Evolutionary conservation across 257 asterid species (phyloP), one percentile per base, ranked within the genome.

Genomic region (Solanum sejunctum): DNA sequence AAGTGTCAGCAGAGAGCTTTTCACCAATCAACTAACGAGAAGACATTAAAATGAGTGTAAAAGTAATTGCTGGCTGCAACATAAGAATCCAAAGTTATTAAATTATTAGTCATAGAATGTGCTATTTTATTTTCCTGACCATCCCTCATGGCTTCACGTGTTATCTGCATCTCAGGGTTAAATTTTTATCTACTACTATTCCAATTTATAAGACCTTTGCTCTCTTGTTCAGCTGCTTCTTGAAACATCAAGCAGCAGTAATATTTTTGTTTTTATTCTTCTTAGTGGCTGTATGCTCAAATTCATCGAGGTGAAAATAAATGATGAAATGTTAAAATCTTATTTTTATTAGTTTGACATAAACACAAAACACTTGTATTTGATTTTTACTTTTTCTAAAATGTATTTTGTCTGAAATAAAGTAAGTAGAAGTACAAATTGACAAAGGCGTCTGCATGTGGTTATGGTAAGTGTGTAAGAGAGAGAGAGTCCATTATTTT

Each of bases 81-180:
- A 84, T 55, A 84, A 86, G 88, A 82, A 87, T 91, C 93, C 91
- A 89, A 89, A 84, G 91, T 78, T 86, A 21, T 54, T 85, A 82
- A 89, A 28, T 82, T 85, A 87, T 83, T 28, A 26, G 80, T 64
- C 49, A 32, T 71, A 89, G 89, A 87, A 92, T 89, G 91, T 85
- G 71, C 41, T 36, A 36, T 36, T 36, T 36, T 36, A 36, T 36
- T 36, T 36, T 36, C 41, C 93, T 91, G 97, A 90, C 93, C 82
- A 84, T 15, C 81, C 89, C 89, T 90, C 93, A 90, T 93, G 92
- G 83, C 84, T 83, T 95, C 98, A 95, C 98, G 95, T 93, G 98
- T 88, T 90, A 61, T 92, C 92, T 89, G 88, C 89, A 89, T 57
- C 55, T 17, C 15, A 21, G 72, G 57, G 5, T 57, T 49, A 11